Conservation (phyloP, 2,329 filamentous ascomycete species). For the Grosmannia huntii region DNA sequence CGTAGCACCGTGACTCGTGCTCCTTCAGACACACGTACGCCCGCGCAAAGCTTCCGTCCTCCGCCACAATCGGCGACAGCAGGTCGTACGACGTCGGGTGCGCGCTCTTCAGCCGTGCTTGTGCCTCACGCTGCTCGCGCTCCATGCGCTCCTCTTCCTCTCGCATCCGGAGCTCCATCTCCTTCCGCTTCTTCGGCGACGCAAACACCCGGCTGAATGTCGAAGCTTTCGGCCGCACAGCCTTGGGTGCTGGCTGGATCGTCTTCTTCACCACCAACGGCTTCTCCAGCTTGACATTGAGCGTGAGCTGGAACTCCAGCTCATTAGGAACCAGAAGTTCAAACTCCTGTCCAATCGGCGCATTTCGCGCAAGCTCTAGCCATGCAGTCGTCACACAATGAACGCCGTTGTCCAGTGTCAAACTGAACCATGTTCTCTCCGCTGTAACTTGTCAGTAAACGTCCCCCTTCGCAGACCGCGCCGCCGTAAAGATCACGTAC, state of each 20-base stretch:
- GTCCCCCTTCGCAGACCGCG: neutral
- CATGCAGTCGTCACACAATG: slow-evolving; percentile 96
- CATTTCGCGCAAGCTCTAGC: slow-evolving; percentile 82
- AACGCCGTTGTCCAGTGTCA: slow-evolving; percentile 95
- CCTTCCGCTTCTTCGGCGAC: slow-evolving; percentile 93
- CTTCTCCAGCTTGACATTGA: slow-evolving; percentile 88
- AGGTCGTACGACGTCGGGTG: slow-evolving; percentile 74
- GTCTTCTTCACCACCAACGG: slow-evolving; percentile 41
- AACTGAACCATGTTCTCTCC: slow-evolving; percentile 84
- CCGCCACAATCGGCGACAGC: slow-evolving; percentile 71
- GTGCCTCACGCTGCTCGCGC: slow-evolving; percentile 50
- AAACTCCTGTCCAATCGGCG: slow-evolving; percentile 95
- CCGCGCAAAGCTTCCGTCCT: slow-evolving; percentile 87
- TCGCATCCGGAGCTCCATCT: slow-evolving; percentile 72
- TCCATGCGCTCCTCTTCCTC: slow-evolving; percentile 68
- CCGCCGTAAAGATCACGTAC: slow-evolving; percentile 37
- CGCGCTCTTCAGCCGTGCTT: slow-evolving; percentile 45
- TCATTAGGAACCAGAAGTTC: slow-evolving; percentile 95
- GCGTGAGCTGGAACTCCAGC: slow-evolving; percentile 94
- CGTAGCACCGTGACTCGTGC: slow-evolving; percentile 78
- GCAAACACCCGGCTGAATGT: slow-evolving; percentile 87
- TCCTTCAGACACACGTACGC: slow-evolving; percentile 91
- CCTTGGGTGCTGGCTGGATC: slow-evolving; percentile 46
- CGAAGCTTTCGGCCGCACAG: slow-evolving; percentile 60
- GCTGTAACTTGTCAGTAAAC: slow-evolving; percentile 33